Base-by-base conservation (phyloP, 2,329 filamentous ascomycete species). In the Lachnellula subtilissima region DNA sequence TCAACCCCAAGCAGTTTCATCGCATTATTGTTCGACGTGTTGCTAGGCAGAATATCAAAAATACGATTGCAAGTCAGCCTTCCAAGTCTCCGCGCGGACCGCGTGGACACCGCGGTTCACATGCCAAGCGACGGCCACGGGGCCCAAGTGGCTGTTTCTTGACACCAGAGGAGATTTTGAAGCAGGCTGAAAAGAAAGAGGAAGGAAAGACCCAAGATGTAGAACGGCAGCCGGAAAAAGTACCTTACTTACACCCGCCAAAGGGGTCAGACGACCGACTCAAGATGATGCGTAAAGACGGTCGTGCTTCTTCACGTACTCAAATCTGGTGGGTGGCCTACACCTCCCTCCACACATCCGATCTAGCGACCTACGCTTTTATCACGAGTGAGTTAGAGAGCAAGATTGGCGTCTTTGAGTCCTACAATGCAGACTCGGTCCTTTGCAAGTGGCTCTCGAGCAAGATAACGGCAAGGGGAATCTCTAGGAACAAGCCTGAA, bases 1-100 rank as follows among this genome's bases (percentile, higher is more conserved):
- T 60, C 42, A 60, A 58, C 47, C 15, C 28, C 1, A 60, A 58
- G n/a, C 58, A 60, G 23, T 60, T 58, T 12, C 28, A 56, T 46
- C 53, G 53, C 1, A 52, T 60, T n/a, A 28, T 54, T 28, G 53
- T 50, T n/a, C 53, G 53, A 11, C 55, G 58, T 5, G 28, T 28
- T n/a, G 45, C 55, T 15, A 56, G 58, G 17, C 32, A 50, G 39
- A 9, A 39, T 25, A 19, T 54, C 7, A 48, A 52, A 11, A 36
- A 19, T 3, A 12, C 1, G 6, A 4, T 22, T 22, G 11, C 15
- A 45, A 45, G 19, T 17, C 19, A 45, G 5, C 19, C 42, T 17
- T 45, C 17, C 11, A 19, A 5, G 19, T 3, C 42, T 22, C 19
- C 3, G 5, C 37, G 17, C 17, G 8, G 3, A 19, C 42, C 19